phyloP scores from a whole-genome alignment of 176 grass and related monocot genomes.

The Cenchrus fungigraminus region DNA sequence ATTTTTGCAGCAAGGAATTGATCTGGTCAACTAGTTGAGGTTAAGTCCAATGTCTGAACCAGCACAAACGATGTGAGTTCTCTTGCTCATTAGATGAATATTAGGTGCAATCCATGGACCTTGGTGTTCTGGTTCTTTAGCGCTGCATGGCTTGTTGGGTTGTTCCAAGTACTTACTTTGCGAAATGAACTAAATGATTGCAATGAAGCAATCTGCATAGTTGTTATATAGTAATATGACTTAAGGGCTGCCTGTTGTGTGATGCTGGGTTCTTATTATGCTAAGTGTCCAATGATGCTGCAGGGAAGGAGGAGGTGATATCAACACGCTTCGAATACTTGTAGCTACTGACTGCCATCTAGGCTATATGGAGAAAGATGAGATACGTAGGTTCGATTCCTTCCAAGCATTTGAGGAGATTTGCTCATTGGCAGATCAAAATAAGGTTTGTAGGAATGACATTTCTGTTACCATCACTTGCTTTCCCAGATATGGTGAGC shows the following conservation, averaged over 20 bases:
- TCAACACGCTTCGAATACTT: constrained; percentile 59
- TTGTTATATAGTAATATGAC: neutral
- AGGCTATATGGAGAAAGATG: constrained; percentile 96
- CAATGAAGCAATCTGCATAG: neutral
- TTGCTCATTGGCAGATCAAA: constrained; percentile 78
- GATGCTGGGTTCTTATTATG: neutral
- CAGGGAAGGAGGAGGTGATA: constrained; percentile 30
- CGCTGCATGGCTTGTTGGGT: neutral
- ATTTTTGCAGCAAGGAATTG: constrained; percentile 7
- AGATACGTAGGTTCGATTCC: constrained; percentile 86
- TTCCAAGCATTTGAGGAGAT: constrained; percentile 94
- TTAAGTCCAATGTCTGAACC: constrained; percentile 1
- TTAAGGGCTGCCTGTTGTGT: neutral
- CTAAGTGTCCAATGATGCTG: neutral
- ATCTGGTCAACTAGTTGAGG: neutral
- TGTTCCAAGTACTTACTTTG: neutral
- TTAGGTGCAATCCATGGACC: neutral
- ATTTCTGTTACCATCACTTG: neutral
- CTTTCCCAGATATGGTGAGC: neutral
- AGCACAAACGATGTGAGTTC: constrained; percentile 34
- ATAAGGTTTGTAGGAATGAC: constrained; percentile 57
- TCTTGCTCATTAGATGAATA: neutral
- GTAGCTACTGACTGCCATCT: constrained; percentile 90
- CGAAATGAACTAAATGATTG: neutral
- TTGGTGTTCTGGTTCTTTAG: neutral